Base-by-base conservation (phyloP, 2,329 filamentous ascomycete genomes). In the Sclerotinia spermophila region DNA sequence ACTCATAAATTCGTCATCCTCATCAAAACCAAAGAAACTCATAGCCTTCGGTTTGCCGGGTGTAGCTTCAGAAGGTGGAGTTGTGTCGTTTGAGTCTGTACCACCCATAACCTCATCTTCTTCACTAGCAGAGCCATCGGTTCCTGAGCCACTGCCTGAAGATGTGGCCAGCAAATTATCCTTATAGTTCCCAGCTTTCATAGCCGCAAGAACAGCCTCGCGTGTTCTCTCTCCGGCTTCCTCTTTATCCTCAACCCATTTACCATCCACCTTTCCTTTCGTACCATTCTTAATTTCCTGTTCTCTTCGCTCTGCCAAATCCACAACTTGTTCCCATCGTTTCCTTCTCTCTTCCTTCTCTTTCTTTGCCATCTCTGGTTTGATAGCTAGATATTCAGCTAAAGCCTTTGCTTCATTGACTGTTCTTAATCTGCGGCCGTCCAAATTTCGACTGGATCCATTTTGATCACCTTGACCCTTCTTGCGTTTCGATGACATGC, bases 191-290 rank as follows among this genome's bases (percentile, higher is more conserved):
- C 89, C 89, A 24, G 85, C 83, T 80, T 88, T 90, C 83, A 94
- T 90, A 11, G 89, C 90, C 64, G 86, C 87, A 58, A 91, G 78
- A 8, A 95, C 91, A 4, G 92, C 92, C 75, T 92, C 89, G 55
- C 92, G 84, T 0, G 94, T 95, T 80, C 92, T 91, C 82, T 96
- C 93, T 74, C 88, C 90, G 38, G 91, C 92, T 79, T 97, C 94
- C 76, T 97, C 94, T 81, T 96, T 97, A 74, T 93, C 91, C 79
- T 99, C 96, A 55, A 98, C 90, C 94, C 95, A 99, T 79, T 95
- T 92, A 0, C 93, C 93, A 77, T 97, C 93, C 55, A 97, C 81
- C 80, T 90, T 86, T 68, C 89, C 88, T 75, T 88, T 86, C 74
- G 86, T 85, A 15, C 92, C 93, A 72, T 90, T 89, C 80, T 88